These are phyloP conservation scores for Serendipita sp. DNA, from an alignment of 768 basidiomycete species.

Conservation along the genomic window DNA sequence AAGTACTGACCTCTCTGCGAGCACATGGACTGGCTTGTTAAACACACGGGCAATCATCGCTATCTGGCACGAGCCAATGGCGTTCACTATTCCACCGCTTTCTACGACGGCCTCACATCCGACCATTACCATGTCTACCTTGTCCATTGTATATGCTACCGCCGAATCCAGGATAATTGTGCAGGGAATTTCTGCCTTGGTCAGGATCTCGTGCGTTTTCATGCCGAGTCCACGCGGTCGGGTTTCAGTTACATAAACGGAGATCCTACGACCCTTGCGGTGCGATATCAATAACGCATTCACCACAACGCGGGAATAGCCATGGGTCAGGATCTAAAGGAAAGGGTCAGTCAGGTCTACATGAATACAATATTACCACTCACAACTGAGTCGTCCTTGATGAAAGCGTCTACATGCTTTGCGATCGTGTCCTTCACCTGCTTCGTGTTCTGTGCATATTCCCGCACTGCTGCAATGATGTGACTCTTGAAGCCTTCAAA, in stretches of 20 bases:
- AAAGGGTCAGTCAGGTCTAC: constrained; percentile 11
- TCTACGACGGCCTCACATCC: constrained; percentile 98
- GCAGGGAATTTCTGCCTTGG: constrained; percentile 83
- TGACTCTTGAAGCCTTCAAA: constrained; percentile 73
- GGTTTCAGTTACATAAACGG: constrained; percentile 95
- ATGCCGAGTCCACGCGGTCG: constrained; percentile 77
- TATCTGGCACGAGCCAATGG: constrained; percentile 90
- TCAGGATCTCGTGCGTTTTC: constrained; percentile 78
- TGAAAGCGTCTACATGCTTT: constrained; percentile 74
- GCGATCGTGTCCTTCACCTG: constrained; percentile 85
- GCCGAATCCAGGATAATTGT: constrained; percentile 92
- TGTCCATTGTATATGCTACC: constrained; percentile 93
- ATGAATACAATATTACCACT: constrained; percentile 16
- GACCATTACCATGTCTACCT: constrained; percentile 87
- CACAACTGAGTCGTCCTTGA: constrained; percentile 87
- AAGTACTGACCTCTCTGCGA: constrained; percentile 61
- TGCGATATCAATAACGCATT: constrained; percentile 84
- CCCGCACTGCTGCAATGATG: constrained; percentile 64
- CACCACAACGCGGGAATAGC: constrained; percentile 91
- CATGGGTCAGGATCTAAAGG: constrained; percentile 83
- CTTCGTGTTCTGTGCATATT: constrained; percentile 62
- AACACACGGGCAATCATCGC: constrained; percentile 90
- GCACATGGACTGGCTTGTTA: constrained; percentile 91
- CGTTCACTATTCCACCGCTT: constrained; percentile 83
- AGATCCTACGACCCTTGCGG: constrained; percentile 72